Evolutionary conservation across 129 eudicot species (phyloP).

Genomic region (Flaveria linearis): DNA sequence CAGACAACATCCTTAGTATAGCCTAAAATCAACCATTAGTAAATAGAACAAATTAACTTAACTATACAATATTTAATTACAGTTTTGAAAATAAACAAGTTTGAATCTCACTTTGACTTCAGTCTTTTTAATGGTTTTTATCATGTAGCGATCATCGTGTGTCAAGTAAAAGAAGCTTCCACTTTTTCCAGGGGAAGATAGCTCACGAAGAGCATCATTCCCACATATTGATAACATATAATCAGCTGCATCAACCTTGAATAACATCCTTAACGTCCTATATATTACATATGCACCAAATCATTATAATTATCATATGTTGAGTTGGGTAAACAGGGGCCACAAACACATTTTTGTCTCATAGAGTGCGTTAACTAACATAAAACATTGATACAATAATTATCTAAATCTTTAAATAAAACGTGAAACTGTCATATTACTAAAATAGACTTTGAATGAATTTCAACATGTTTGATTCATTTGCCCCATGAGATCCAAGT

Average conservation of each 20-base stretch:
- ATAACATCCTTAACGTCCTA: slow-evolving; percentile 87
- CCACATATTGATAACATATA: slow-evolving; percentile 97
- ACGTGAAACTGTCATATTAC: background rate
- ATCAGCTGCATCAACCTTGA: slow-evolving; percentile 98
- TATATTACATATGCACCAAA: slow-evolving; percentile 15
- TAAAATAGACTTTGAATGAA: background rate
- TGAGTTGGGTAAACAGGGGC: background rate
- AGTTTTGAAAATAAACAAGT: background rate
- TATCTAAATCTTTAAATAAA: background rate
- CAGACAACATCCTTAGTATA: slow-evolving; percentile 84
- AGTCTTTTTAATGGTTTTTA: slow-evolving; percentile 89
- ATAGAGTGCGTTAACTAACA: background rate
- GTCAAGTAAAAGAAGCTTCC: slow-evolving; percentile 96
- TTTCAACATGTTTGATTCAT: background rate
- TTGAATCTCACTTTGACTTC: slow-evolving; percentile 79
- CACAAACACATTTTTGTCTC: background rate
- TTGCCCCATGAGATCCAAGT: background rate
- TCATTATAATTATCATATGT: background rate
- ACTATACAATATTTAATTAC: background rate
- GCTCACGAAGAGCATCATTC: slow-evolving; percentile 84
- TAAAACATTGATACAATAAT: background rate
- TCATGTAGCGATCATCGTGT: slow-evolving; percentile 95
- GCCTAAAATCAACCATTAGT: slow-evolving; percentile 48
- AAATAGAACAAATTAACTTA: slow-evolving; percentile 7
- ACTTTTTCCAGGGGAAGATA: slow-evolving; percentile 94